Conservation (phyloP, 2,329 filamentous ascomycete genomes). For the Amauroascus verrucosus region DNA sequence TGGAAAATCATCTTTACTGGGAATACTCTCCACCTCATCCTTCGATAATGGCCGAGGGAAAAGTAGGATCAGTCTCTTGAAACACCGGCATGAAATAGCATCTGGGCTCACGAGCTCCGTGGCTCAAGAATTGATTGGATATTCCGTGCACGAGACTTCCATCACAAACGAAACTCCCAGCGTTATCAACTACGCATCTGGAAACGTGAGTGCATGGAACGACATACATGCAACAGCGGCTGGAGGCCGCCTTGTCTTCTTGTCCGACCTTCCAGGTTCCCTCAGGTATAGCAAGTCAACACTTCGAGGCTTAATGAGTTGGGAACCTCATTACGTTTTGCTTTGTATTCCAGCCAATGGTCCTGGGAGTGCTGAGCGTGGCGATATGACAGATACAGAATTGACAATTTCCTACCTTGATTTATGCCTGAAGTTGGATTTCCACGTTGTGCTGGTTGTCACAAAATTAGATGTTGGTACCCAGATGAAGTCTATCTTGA, state of each 20-base stretch:
- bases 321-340: slow-evolving; percentile 89
- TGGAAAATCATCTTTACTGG: slow-evolving; percentile 84
- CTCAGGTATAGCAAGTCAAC: slow-evolving; percentile 82
- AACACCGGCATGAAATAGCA: slow-evolving; percentile 83
- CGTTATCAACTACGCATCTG: slow-evolving; percentile 69
- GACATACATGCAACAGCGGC: slow-evolving; percentile 75
- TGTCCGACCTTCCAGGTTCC: slow-evolving; percentile 87
- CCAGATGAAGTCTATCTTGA: slow-evolving; percentile 61
- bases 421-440: slow-evolving; percentile 67
- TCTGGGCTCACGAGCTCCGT: slow-evolving; percentile 92
- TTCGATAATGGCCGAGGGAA: slow-evolving; percentile 88
- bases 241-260: slow-evolving; percentile 70
- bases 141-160: slow-evolving; percentile 33
- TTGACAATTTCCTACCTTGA: slow-evolving; percentile 71
- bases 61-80: slow-evolving; percentile 76
- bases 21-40: slow-evolving; percentile 75
- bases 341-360: slow-evolving; percentile 79
- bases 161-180: slow-evolving; percentile 36
- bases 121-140: slow-evolving; percentile 86
- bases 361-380: slow-evolving; percentile 36
- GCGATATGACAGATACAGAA: slow-evolving; percentile 46
- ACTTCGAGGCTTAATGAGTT: slow-evolving; percentile 79
- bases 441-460: slow-evolving; percentile 70
- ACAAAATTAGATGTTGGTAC: slow-evolving; percentile 87
- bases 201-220: slow-evolving; percentile 83